phyloP scores from a whole-genome alignment of 2,329 filamentous ascomycete species.

The Colletotrichum acutatum region DNA sequence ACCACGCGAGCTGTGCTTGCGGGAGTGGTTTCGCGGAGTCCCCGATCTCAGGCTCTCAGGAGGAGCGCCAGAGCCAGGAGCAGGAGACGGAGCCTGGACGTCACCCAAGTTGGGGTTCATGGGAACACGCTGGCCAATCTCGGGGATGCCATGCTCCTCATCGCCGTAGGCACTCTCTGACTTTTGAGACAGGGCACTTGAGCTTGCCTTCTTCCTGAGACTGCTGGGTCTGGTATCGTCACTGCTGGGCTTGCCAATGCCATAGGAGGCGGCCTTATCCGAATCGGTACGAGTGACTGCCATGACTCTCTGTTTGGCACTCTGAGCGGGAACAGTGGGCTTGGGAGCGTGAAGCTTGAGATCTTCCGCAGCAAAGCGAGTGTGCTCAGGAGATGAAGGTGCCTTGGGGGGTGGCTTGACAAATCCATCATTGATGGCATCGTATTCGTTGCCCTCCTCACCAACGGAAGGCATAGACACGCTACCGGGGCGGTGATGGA shows the following conservation, averaged over 20 bases:
- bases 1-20: conserved; percentile 78
- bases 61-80: conserved; percentile 57
- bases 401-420: conserved; percentile 38
- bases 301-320: conserved; percentile 85
- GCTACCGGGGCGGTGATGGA: conserved; percentile 73
- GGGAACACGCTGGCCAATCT: conserved; percentile 91
- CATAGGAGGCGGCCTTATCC: conserved; percentile 84
- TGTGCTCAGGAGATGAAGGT: conserved; percentile 72
- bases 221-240: conserved; percentile 56
- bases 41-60: conserved; percentile 50
- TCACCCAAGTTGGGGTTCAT: conserved; percentile 95
- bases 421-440: conserved; percentile 63
- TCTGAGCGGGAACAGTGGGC: conserved; percentile 83
- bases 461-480: conserved; percentile 87
- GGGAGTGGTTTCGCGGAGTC: conserved; percentile 66
- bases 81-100: conserved; percentile 92
- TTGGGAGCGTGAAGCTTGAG: conserved; percentile 90
- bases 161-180: conserved; percentile 50
- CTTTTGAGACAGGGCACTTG: conserved; percentile 61
- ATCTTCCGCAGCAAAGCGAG: conserved; percentile 81
- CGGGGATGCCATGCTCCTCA: conserved; percentile 89
- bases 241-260: conserved; percentile 76
- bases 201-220: conserved; percentile 71
- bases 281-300: conserved; percentile 92
- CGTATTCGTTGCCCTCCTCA: conserved; percentile 92